These are phyloP conservation scores for Amborella trichopoda DNA, from an alignment of 164 flowering plant species.

Conservation along the genomic window DNA sequence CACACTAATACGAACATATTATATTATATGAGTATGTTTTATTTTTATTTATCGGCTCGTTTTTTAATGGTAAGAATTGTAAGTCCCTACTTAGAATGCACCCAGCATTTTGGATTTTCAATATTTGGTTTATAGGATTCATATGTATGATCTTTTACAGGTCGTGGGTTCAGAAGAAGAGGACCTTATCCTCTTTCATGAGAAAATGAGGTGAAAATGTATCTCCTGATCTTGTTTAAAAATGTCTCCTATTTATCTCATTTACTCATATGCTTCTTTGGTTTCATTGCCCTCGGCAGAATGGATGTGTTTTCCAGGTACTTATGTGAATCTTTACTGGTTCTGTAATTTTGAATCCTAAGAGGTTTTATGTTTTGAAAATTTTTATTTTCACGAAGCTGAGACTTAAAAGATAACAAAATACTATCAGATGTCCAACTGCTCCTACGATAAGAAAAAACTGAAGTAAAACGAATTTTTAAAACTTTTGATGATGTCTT, in stretches of 20 bases:
- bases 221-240: constrained; percentile 2
- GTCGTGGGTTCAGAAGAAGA: constrained; percentile 80
- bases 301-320: constrained; percentile 88
- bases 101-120: background rate
- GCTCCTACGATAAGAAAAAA: no score
- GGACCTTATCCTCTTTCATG: constrained; percentile 64
- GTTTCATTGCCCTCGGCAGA: constrained; percentile 41
- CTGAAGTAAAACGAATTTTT: no score
- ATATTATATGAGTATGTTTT: background rate
- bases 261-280: constrained; percentile 3
- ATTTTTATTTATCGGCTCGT: no score
- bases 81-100: background rate
- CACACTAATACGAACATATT: background rate
- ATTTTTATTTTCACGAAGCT: background rate
- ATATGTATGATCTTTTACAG: constrained; percentile 22
- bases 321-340: background rate
- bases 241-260: background rate
- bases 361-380: background rate
- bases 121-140: background rate
- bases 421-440: no score
- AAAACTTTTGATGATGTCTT: no score
- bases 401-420: no score
- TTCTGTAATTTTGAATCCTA: background rate
- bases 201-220: constrained; percentile 68
- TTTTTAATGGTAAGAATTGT: background rate